Base-by-base conservation (phyloP, 169 alveolate species). In the Ichthyophthirius multifiliis region DNA sequence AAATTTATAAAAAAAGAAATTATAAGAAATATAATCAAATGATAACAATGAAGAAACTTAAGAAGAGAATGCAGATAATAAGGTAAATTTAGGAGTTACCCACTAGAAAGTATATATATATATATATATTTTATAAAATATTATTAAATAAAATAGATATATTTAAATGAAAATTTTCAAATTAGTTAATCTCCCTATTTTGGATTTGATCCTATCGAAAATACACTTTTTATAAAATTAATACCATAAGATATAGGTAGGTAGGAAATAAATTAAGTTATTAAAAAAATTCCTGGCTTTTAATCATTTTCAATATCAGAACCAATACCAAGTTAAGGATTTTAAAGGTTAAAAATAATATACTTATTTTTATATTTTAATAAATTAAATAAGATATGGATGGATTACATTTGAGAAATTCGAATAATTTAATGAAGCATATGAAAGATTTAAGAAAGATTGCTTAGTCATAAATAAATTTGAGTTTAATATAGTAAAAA, bases 381-480 rank as follows among this genome's bases (percentile, higher is more conserved):
- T 75, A 64, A 64, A 65, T 74, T 74, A 75, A 43, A 48, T 27
- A 48, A 80, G 87, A 62, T 65, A 55, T 71, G 75, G 81, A 46
- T 85, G 91, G 91, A 71, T 85, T 32, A 34, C 74, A 2, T 85
- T 65, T 85, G 82, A 80, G 47, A 75, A 45, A 20, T 78, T 75
- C 75, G 75, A 46, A 43, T 65, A 55, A 27, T 55, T 34, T 39
- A 55, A 55, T 27, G 23, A 55, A 27, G 71, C 71, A 1, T 34
- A 34, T 18, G 71, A 55, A 6, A 55, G 71, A 55, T 55, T 55
- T 10, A 55, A 55, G 31, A 55, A 23, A 3, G 71, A 55, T 10
- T 55, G 71, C 15, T 23, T 55, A 18, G 71, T 55, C 13, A 55
- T 55, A 12, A 55, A 55, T 27, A 55, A 55, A 55, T 55, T 27